Conservation (phyloP, 108 stramenopile species). For the Nitzschia putrida region DNA sequence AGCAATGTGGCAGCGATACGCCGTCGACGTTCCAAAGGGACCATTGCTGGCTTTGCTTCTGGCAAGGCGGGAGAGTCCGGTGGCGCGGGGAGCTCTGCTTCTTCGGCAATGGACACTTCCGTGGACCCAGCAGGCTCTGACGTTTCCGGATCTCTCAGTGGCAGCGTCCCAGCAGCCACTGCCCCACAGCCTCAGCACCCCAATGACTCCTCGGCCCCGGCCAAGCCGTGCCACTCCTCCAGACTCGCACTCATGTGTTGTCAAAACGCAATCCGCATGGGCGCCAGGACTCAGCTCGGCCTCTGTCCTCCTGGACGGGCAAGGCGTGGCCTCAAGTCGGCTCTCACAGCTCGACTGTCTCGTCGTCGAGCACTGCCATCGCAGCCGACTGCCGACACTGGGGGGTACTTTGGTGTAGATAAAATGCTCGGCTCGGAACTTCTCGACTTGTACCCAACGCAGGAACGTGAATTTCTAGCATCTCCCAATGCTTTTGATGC, state of each 20-base stretch:
- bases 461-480: constrained; percentile 49
- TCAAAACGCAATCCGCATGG: constrained; percentile 73
- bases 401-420: constrained; percentile 49
- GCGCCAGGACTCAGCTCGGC: constrained; percentile 66
- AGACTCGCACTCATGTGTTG: constrained; percentile 59
- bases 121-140: background rate
- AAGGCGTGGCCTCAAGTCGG: constrained; percentile 46
- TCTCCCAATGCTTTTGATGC: constrained; percentile 41
- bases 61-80: constrained; percentile 19
- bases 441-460: constrained; percentile 38
- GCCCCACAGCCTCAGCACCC: constrained; percentile 12
- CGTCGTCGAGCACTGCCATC: constrained; percentile 3
- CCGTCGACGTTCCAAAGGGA: constrained; percentile 51
- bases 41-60: constrained; percentile 48
- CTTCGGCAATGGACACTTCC: constrained; percentile 1
- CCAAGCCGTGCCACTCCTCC: constrained; percentile 61
- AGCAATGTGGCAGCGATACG: constrained; percentile 22
- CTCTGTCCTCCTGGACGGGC: constrained; percentile 76
- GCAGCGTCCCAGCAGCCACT: constrained; percentile 6
- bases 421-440: constrained; percentile 43
- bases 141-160: constrained; percentile 8
- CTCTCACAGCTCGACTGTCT: constrained; percentile 10
- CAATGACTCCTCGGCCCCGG: background rate
- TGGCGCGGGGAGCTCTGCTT: background rate
- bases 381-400: constrained; percentile 37